Base-by-base conservation (phyloP, 495 filamentous ascomycete genomes). In the Oidiodendron maius region DNA sequence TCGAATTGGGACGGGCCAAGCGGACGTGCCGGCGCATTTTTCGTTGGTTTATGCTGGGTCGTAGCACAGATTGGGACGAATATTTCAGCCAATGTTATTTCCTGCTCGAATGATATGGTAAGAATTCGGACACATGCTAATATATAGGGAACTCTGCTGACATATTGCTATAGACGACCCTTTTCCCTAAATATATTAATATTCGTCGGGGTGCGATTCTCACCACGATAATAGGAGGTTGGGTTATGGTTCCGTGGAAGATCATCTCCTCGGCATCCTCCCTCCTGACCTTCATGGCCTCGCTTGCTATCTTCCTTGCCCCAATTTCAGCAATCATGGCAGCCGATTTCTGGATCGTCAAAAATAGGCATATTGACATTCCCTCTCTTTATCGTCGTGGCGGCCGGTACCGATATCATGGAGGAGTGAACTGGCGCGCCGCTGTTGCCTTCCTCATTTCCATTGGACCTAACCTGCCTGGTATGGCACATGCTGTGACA, bases 241-340 rank as follows among this genome's bases (percentile, higher is more conserved):
- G 77, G 76, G 75, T 69, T 17, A 64, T 80, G 4, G 75, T 78
- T 0, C 80, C 78, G 2, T 84, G 79, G 80, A 83, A 80, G 57
- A 83, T 83, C 39, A 59, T 83, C 20, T 72, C 64, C 35, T 77
- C 71, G 13, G 80, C 80, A 13, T 56, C 62, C 13, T 76, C 68
- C 1, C 76, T 83, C 59, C 70, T 83, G 8, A 71, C 70, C 25
- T 84, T 84, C 61, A 75, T 84, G 68, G 70, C 72, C 16, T 77
- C 76, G 1, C 82, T 82, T 44, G 72, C 76, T 13, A 74, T 87
- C 26, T 87, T 89, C 66, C 69, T 87, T 2, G 83, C 75, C 0
- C 83, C 84, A 0, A 80, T 89, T 38, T 80, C 77, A 9, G 78
- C 76, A 11, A 81, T 87, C 48, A 77, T 89, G 65, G 65, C 76